Conservation (phyloP, 2,329 filamentous ascomycete species). For the Lizonia empirigonia region DNA sequence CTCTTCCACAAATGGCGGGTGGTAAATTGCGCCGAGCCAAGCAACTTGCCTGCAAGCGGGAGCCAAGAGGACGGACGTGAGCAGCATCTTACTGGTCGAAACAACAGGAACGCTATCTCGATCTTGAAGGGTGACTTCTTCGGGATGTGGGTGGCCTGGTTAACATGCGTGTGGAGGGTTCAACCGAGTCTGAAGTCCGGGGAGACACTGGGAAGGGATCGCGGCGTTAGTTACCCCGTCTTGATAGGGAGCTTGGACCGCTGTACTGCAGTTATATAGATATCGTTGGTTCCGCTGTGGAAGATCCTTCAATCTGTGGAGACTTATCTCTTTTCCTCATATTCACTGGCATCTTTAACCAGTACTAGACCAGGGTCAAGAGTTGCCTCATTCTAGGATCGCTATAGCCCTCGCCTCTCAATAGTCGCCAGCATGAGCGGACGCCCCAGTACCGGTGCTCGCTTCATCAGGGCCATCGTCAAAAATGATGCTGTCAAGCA, state of each 20-base stretch:
- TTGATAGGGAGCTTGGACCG: slow-evolving; percentile 33
- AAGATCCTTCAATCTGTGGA: slow-evolving; percentile 29
- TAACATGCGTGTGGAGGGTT: slow-evolving; percentile 22
- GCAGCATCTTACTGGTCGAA: slow-evolving; percentile 20
- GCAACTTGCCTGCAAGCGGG: slow-evolving; percentile 13
- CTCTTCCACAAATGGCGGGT: slow-evolving; percentile 20
- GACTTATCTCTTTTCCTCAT: slow-evolving; percentile 19
- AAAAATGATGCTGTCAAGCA: slow-evolving; percentile 73
- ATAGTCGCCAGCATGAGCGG: slow-evolving; percentile 12
- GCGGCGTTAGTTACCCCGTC: slow-evolving; percentile 31
- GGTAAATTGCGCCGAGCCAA: slow-evolving; percentile 15
- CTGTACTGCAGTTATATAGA: slow-evolving; percentile 35
- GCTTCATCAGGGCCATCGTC: slow-evolving; percentile 62
- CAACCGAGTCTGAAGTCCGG: slow-evolving; percentile 20
- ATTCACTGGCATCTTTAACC: slow-evolving; percentile 18
- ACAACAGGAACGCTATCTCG: slow-evolving; percentile 13
- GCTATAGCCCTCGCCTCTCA: neutral
- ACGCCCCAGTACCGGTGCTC: slow-evolving; percentile 30
- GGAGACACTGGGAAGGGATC: slow-evolving; percentile 16
- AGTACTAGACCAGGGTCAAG: slow-evolving; percentile 13
- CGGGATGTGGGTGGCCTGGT: slow-evolving; percentile 10
- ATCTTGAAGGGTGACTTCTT: slow-evolving; percentile 12
- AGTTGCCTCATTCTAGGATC: neutral
- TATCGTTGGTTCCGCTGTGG: slow-evolving; percentile 15
- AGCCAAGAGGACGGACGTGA: slow-evolving; percentile 11